These are phyloP conservation scores for Camelina hispida DNA, from an alignment of 345 rosid genomes.

Conservation along the genomic window DNA sequence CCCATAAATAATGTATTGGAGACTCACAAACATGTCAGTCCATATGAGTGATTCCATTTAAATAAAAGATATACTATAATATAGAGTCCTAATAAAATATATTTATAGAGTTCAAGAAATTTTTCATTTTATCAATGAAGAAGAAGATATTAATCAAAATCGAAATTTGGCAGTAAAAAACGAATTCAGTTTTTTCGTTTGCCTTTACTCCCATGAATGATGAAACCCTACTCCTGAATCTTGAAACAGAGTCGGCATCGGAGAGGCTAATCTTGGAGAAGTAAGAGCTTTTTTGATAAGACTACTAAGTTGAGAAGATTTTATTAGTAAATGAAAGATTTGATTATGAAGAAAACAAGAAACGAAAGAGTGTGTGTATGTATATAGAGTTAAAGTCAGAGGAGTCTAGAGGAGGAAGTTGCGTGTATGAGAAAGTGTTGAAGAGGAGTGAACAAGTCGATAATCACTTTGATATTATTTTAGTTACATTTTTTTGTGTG, in stretches of 20 bases:
- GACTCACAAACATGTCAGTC: too few species aligned
- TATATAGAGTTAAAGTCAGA: slow-evolving; percentile 18
- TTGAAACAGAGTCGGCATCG: slow-evolving; percentile 31
- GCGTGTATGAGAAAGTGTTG: slow-evolving; percentile 40
- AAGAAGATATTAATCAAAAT: slow-evolving; percentile 1
- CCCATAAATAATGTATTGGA: too few species aligned
- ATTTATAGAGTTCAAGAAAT: neutral
- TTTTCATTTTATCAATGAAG: slow-evolving; percentile 3
- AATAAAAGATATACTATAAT: too few species aligned
- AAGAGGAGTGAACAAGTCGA: slow-evolving; percentile 29
- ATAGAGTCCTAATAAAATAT: too few species aligned
- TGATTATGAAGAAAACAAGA: slow-evolving; percentile 17
- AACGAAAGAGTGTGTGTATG: slow-evolving; percentile 1
- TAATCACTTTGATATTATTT: neutral
- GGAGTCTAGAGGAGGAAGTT: slow-evolving; percentile 48
- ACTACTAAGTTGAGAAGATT: neutral
- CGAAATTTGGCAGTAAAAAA: neutral
- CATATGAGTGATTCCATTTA: too few species aligned
- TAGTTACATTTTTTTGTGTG: neutral
- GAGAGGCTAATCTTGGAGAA: slow-evolving; percentile 43
- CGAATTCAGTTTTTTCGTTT: slow-evolving; percentile 39
- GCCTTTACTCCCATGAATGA: slow-evolving; percentile 45
- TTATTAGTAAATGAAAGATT: neutral
- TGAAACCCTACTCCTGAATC: slow-evolving; percentile 26
- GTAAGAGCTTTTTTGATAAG: slow-evolving; percentile 46